Percentiles rank a stretch among this genome's conserved stretches.
Evolutionary conservation across 352 stramenopile species (phyloP).

Genomic region (Globisporangium middletonii): DNA sequence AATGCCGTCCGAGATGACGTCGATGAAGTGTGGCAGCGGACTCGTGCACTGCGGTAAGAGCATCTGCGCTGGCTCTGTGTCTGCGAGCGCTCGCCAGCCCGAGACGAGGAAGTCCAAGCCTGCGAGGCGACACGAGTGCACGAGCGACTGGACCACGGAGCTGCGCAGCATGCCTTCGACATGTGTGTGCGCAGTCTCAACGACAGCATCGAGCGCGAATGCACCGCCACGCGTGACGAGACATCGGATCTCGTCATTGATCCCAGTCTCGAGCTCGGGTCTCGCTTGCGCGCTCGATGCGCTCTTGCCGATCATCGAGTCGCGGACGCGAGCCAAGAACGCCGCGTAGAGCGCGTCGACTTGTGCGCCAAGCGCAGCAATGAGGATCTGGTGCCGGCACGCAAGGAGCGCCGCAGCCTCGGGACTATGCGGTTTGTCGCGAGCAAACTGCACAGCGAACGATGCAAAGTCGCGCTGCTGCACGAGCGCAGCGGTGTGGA

Average conservation of each 20-base stretch:
- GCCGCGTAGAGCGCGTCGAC: constrained; percentile 40
- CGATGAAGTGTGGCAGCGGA: constrained; percentile 49
- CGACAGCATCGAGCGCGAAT: constrained; percentile 26
- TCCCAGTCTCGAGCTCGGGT: constrained; percentile 39
- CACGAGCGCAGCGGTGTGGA: constrained; percentile 42
- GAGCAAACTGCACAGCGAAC: constrained; percentile 44
- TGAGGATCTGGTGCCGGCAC: constrained; percentile 29
- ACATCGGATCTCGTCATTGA: constrained; percentile 50
- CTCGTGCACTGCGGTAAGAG: constrained; percentile 25
- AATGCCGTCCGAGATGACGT: constrained; percentile 54
- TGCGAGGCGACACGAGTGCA: constrained; percentile 37
- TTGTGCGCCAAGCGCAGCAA: constrained; percentile 29
- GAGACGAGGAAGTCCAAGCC: constrained; percentile 57
- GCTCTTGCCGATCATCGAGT: constrained; percentile 22
- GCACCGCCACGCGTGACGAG: constrained; percentile 26
- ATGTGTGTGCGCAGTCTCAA: constrained; percentile 38
- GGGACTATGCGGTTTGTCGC: constrained; percentile 17
- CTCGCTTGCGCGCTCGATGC: not conserved
- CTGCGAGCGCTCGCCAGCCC: constrained; percentile 23
- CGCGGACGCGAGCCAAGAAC: constrained; percentile 31
- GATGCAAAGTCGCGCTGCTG: constrained; percentile 50
- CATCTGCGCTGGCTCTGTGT: not conserved
- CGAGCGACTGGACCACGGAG: constrained; percentile 39
- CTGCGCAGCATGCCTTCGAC: constrained; percentile 29
- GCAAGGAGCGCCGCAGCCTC: constrained; percentile 37